Conservation (phyloP, 805 yeast genomes). For the Zygosaccharomyces bailii region DNA sequence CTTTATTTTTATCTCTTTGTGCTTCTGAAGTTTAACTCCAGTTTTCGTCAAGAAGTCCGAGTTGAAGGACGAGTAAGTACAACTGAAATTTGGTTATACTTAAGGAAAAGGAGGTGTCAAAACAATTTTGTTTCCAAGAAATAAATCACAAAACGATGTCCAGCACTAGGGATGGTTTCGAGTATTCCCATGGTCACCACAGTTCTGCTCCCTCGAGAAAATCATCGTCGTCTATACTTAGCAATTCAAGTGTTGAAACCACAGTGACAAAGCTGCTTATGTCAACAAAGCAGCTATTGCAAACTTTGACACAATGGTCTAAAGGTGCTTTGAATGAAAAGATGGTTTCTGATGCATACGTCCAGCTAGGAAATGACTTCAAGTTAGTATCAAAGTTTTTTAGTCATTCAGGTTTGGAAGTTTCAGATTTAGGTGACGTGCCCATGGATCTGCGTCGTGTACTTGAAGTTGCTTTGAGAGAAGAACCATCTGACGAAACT, state of each 20-base stretch:
- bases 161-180: conserved; percentile 2
- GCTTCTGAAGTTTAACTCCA: not conserved
- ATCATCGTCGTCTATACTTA: conserved; percentile 19
- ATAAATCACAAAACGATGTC: conserved; percentile 8
- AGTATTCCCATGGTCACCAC: not conserved
- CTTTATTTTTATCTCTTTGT: conserved; percentile 1
- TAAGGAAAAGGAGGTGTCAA: not conserved
- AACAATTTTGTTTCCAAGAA: not conserved
- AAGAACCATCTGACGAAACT: conserved; percentile 77
- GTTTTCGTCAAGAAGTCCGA: conserved; percentile 1
- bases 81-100: no score
- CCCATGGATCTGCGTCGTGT: conserved; percentile 77
- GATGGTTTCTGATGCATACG: conserved; percentile 87
- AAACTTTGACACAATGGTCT: conserved; percentile 88
- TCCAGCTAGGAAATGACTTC: conserved; percentile 89
- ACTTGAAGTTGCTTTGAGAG: conserved; percentile 80
- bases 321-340: conserved; percentile 70
- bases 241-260: conserved; percentile 61
- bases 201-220: conserved; percentile 12
- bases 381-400: conserved; percentile 81
- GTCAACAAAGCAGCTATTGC: conserved; percentile 85
- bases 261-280: conserved; percentile 76
- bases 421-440: conserved; percentile 83
- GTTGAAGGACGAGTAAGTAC: not conserved
- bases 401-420: conserved; percentile 71